Base-by-base conservation (phyloP, 2,329 filamentous ascomycete species). In the Fusarium piperis region DNA sequence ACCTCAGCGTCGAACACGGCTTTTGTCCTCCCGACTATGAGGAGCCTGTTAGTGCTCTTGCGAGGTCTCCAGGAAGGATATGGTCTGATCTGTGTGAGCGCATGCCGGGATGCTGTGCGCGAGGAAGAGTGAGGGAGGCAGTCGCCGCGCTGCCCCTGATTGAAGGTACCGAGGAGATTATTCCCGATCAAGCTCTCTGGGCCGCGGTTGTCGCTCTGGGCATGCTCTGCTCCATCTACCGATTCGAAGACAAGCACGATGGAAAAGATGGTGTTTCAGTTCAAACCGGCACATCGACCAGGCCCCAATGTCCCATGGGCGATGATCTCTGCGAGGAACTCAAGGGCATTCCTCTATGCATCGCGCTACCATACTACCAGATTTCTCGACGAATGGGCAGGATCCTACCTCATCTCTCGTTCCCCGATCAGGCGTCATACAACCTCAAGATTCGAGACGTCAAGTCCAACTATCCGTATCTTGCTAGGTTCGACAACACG, bases 41-140 rank as follows among this genome's bases (percentile, higher is more conserved):
- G 66, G 86, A 85, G 62, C 79, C 86, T 0, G 81, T 82, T 1
- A 84, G 82, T 5, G 85, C 84, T 3, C 68, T 75, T 4, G 6
- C 79, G 83, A 16, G 83, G 82, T 86, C 85, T 0, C 85, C 85
- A 0, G 86, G 86, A 0, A 79, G 86, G n/a, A 82, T 88, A 16
- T 89, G 87, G 86, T 85, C 84, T 4, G 86, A 88, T 66, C 79
- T 88, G 1, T 86, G 84, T 62, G 85, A 87, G 73, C 79, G 86
- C 3, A 88, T 88, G 83, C 86, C 86, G 0, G 86, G 86, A 0
- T 86, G 85, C 51, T 82, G 86, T 2, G 82, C 85, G 1, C 78
- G 86, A 55, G 86, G 86, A 1, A 81, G 85, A n/a, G 85, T 87
- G 0, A 78, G 85, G 35, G 85, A 87, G 57, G 84, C 85, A 0